Evolutionary conservation across 2,329 filamentous ascomycete species (phyloP), one percentile per base, ranked within the genome.

Genomic region (Tolypocladium nubicola): DNA sequence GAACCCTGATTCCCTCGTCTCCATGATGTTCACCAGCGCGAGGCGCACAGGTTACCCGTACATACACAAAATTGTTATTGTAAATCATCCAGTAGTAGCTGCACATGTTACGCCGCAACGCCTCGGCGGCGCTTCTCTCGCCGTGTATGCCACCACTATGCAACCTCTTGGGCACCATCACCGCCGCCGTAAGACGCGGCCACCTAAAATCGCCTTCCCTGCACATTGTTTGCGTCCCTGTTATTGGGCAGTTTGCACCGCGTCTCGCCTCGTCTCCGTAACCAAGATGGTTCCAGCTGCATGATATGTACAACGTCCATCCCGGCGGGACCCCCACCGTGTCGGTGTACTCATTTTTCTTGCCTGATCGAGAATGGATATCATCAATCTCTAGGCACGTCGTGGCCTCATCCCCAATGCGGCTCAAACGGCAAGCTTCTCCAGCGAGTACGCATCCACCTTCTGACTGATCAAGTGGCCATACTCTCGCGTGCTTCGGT

Each of bases 371-470:
- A 33, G 13, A n/a, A 3, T 13, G 30, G 19, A 19, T 21, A 9
- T 35, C 47, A 35, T 50, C 45, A 4, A 33, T 50, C 47, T 13
- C 38, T 30, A 33, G 47, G 21, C 23, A 13, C 7, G 11, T 41
- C 43, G 13, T 50, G 35, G 9, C 10, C 30, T 35, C 47, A 33
- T 52, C 2, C 19, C 30, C 19, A 52, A 52, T 57, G 60, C 59
- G 61, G 66, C 60, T 75, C 79, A 90, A 65, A 90, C 76, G 55
- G 80, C 72, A 64, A 96, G 85, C 72, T 84, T 83, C 75, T 96
- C 90, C 62, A 93, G 80, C 52, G 88, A 90, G 74, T 97, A 96
- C 63, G 86, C 84, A 57, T 88, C 88, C 60, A 92, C 87, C 68
- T 86, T 86, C 74, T 89, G 88, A 68, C 88, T 90, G 67, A 88